Evolutionary conservation across 495 filamentous ascomycete species (phyloP).

Genomic region (Aspergillus diversus): DNA sequence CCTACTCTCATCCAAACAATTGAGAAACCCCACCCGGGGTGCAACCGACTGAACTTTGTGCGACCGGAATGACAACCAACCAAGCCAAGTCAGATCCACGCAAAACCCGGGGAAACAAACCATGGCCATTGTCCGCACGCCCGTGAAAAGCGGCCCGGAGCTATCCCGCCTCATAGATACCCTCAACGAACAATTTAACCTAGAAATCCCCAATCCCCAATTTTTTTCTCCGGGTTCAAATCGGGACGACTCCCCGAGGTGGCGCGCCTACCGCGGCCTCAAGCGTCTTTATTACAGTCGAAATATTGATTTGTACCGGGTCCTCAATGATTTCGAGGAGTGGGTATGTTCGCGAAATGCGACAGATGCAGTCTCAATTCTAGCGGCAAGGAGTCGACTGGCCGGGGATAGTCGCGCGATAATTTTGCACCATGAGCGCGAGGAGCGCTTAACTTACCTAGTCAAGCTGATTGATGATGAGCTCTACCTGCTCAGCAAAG

Average conservation of each 20-base stretch:
- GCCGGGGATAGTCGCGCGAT: constrained; percentile 3
- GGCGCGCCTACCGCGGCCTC: constrained; percentile 22
- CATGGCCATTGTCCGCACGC: constrained; percentile 25
- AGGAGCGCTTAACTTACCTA: constrained; percentile 32
- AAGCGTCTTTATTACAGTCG: constrained; percentile 26
- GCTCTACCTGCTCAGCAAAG: constrained; percentile 29
- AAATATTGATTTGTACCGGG: constrained; percentile 18
- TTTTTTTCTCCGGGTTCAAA: constrained; percentile 24
- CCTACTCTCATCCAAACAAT: too few species aligned
- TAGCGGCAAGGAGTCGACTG: not conserved
- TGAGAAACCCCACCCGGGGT: too few species aligned
- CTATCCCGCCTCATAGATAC: constrained; percentile 22
- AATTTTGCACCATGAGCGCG: constrained; percentile 20
- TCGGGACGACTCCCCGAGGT: constrained; percentile 12
- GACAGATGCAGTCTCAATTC: constrained; percentile 4
- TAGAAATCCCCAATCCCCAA: constrained; percentile 31
- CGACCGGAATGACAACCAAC: not conserved
- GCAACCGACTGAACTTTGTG: too few species aligned
- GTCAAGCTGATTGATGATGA: constrained; percentile 34
- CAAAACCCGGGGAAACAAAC: not conserved
- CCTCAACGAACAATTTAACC: constrained; percentile 31
- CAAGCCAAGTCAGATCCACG: not conserved
- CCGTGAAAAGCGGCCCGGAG: constrained; percentile 25
- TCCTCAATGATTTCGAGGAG: constrained; percentile 34
- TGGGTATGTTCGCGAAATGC: constrained; percentile 27